These are phyloP conservation scores for Coemansia sp. DNA, from an alignment of 192 early-diverging fungal species.

Conservation along the genomic window DNA sequence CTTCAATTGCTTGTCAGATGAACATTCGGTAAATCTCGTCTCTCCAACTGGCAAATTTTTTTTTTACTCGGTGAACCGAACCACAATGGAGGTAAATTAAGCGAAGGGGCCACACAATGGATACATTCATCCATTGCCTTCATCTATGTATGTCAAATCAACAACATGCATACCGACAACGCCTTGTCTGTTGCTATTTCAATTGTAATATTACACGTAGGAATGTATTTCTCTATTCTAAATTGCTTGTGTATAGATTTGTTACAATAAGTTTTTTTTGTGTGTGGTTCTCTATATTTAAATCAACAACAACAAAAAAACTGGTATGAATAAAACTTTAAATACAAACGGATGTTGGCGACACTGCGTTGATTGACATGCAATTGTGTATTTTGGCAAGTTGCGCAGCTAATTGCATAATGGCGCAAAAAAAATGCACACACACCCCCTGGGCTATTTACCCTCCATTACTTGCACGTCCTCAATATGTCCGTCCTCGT, in stretches of 20 bases:
- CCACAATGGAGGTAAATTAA: constrained; percentile 7
- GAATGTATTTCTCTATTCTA: neutral
- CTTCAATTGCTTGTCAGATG: constrained; percentile 11
- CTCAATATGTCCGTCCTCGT: constrained; percentile 11
- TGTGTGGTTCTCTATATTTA: neutral
- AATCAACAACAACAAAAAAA: neutral
- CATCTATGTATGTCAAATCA: constrained; percentile 2
- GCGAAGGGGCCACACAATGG: constrained; percentile 6
- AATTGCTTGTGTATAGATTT: neutral
- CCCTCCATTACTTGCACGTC: constrained; percentile 9
- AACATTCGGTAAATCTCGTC: constrained; percentile 8
- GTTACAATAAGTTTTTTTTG: neutral
- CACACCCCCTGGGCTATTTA: neutral
- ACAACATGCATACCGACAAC: neutral
- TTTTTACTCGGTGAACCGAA: neutral
- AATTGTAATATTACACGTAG: constrained; percentile 5
- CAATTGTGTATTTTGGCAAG: constrained; percentile 13
- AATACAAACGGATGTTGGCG: constrained; percentile 4
- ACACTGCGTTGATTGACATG: neutral
- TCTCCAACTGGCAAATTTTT: neutral
- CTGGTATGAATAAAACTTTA: neutral
- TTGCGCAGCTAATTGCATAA: constrained; percentile 13
- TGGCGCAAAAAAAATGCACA: neutral
- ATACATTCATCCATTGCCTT: neutral
- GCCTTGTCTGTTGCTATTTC: neutral